Conservation (phyloP, 345 rosid species). For the Moricandia moricandioides region DNA sequence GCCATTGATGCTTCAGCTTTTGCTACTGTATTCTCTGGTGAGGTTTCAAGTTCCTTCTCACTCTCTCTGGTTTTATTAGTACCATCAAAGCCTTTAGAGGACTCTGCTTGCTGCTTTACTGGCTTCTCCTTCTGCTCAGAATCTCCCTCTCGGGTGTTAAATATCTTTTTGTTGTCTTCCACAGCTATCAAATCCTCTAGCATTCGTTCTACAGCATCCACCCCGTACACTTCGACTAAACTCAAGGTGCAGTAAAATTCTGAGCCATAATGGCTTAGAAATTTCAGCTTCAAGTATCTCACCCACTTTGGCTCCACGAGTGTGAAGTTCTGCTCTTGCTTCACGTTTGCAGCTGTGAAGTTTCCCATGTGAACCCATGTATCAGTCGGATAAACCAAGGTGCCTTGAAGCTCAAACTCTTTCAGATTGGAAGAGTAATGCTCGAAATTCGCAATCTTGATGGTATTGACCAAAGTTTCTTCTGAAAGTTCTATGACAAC, state of each 20-base stretch:
- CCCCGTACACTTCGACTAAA: constrained; percentile 78
- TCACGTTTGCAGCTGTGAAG: constrained; percentile 80
- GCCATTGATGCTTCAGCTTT: constrained; percentile 40
- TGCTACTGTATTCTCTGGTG: constrained; percentile 35
- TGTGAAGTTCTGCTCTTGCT: constrained; percentile 65
- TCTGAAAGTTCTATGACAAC: constrained; percentile 88
- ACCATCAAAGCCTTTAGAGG: constrained; percentile 38
- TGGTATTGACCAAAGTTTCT: constrained; percentile 83
- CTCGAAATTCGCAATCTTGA: constrained; percentile 85
- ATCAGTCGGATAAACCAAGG: constrained; percentile 86
- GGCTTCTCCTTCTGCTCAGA: constrained; percentile 42
- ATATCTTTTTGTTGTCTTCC: constrained; percentile 45
- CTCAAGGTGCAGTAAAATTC: constrained; percentile 97
- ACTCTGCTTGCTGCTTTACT: constrained; percentile 37
- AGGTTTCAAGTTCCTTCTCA: constrained; percentile 39
- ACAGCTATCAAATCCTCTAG: constrained; percentile 82
- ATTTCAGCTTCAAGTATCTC: constrained; percentile 73
- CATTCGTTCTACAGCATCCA: constrained; percentile 94
- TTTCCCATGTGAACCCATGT: constrained; percentile 79
- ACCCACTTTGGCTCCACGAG: constrained; percentile 81
- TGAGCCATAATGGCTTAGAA: constrained; percentile 73
- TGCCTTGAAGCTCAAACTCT: constrained; percentile 82
- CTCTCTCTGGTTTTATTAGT: constrained; percentile 13
- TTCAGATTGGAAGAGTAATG: constrained; percentile 88
- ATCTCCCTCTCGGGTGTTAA: constrained; percentile 41